Evolutionary conservation across 2,329 filamentous ascomycete genomes (phyloP), one percentile per base, ranked within the genome.

Genomic region (Scedosporium aurantiacum): DNA sequence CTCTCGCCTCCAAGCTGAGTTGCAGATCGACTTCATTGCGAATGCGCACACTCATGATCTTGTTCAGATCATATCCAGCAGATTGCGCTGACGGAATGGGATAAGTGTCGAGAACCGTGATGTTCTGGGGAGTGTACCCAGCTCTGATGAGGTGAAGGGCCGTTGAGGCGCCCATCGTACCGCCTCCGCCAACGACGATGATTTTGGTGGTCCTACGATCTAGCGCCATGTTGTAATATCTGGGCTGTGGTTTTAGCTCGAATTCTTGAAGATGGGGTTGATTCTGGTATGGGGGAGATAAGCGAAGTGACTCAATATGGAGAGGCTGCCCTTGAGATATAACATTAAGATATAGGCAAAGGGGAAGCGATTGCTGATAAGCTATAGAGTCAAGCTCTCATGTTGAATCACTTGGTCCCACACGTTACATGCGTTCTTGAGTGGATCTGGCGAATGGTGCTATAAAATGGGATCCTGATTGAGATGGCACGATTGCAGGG

Each of bases 181-280:
- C 76, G 8, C 76, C 78, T 32, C 79, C 79, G n/a, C 79, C 74
- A 28, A 80, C 71, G 18, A 78, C 69, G 54, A 80, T 68, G 23
- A 73, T 64, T 41, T 67, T 71, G 6, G 65, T 69, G 25, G 63
- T 65, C 59, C 60, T 57, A 6, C 69, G 68, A 14, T 64, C 65
- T 3, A 45, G 23, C 14, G 66, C 62, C 70, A 71, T 72, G 2
- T 25, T 61, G 28, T 28, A 23, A 56, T 18, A 7, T 16, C 12
- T 3, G 52, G 18, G 8, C 14, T 1, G 7, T 12, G 25, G n/a
- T 3, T 14, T 37, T 37, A 8, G 8, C 32, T 37, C 32, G 32
- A 12, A 37, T 37, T 37, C 32, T 37, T 37, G 10, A 37, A 37
- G 32, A 37, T 37, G 14, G 6, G 4, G 32, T 37, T 37, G 10